phyloP scores from a whole-genome alignment of 2,329 filamentous ascomycete species.

The Bipolaris cookei region DNA sequence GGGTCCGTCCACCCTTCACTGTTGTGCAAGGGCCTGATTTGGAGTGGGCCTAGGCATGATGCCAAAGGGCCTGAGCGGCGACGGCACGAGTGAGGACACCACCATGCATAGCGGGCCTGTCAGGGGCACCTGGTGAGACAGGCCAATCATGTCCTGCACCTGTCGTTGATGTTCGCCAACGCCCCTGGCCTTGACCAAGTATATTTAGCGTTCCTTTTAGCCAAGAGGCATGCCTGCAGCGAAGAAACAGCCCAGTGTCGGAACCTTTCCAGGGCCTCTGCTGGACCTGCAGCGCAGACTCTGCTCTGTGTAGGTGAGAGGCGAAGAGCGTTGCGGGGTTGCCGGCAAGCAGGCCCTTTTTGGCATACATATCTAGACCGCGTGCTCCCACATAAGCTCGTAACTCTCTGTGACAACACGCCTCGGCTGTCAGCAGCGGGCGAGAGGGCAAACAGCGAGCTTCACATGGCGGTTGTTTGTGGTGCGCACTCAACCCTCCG shows the following conservation, averaged over 20 bases:
- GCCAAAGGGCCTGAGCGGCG: conserved; percentile 30
- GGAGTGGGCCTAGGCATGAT: conserved; percentile 21
- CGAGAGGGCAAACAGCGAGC: conserved; percentile 3
- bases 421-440: background rate
- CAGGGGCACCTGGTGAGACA: conserved; percentile 31
- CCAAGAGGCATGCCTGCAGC: conserved; percentile 30
- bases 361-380: background rate
- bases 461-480: background rate
- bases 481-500: background rate
- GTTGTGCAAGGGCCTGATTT: conserved; percentile 34
- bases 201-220: conserved; percentile 16
- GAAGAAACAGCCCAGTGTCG: conserved; percentile 28
- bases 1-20: conserved; percentile 28
- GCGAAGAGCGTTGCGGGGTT: conserved; percentile 13
- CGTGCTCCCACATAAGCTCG: background rate
- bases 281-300: conserved; percentile 12
- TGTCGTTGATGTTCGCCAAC: conserved; percentile 18
- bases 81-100: conserved; percentile 30
- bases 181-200: conserved; percentile 25
- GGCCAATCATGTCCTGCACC: conserved; percentile 23
- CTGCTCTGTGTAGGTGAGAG: conserved; percentile 7
- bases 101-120: conserved; percentile 19
- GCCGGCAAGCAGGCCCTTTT: conserved; percentile 5
- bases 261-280: conserved; percentile 16
- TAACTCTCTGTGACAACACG: background rate